Percentiles rank a stretch among this genome's conserved stretches.
Evolutionary conservation across 306 rosid genomes (phyloP).

Genomic region (Cercis canadensis): DNA sequence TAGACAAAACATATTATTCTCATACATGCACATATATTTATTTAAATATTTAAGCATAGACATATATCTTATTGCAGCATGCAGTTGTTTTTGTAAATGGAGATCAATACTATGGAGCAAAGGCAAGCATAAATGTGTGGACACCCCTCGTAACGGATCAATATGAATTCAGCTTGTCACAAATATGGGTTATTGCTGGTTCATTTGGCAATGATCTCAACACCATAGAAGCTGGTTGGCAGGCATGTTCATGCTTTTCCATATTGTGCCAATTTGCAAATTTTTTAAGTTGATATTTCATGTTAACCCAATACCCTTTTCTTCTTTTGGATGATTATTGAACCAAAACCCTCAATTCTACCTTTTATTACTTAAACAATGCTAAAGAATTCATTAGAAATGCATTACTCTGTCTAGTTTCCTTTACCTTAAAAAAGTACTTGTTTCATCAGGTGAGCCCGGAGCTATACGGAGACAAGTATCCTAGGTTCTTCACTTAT

Average conservation of each 20-base stretch:
- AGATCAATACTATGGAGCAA: slow-evolving; percentile 97
- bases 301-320: neutral
- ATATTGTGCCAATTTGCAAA: too few species aligned
- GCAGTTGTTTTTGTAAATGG: slow-evolving; percentile 95
- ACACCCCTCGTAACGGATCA: slow-evolving; percentile 74
- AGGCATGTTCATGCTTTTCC: slow-evolving; percentile 57
- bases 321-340: neutral
- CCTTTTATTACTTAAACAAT: too few species aligned
- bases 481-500: slow-evolving; percentile 94
- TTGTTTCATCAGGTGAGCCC: slow-evolving; percentile 81
- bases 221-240: slow-evolving; percentile 99
- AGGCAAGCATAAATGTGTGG: slow-evolving; percentile 93
- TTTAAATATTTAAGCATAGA: neutral
- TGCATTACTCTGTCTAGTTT: slow-evolving; percentile 16
- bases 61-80: slow-evolving; percentile 61
- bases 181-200: slow-evolving; percentile 96
- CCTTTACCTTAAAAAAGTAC: neutral
- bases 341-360: too few species aligned
- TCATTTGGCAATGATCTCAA: slow-evolving; percentile 88
- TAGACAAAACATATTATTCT: neutral
- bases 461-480: slow-evolving; percentile 91
- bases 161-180: slow-evolving; percentile 94
- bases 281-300: neutral
- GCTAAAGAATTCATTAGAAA: neutral
- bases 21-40: neutral